A percentile compares a stretch with the other conserved stretches of the same genome.
phyloP scores from a whole-genome alignment of 2,329 filamentous ascomycete species.

The Exophiala sp. region DNA sequence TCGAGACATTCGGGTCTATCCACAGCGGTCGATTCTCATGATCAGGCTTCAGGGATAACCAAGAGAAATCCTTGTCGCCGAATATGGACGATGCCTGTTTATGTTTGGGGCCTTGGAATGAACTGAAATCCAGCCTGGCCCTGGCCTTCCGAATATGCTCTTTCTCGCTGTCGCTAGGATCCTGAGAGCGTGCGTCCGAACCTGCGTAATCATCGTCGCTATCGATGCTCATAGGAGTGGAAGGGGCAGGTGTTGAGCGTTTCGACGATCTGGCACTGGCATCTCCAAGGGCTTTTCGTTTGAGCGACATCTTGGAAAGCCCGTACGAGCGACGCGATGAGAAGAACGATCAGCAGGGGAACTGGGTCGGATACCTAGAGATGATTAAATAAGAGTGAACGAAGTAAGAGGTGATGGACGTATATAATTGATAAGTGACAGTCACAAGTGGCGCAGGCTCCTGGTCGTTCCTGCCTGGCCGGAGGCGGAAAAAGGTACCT shows the following conservation, averaged over 20 bases:
- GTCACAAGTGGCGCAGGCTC: not conserved
- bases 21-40: slow-evolving; percentile 85
- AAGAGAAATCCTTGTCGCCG: slow-evolving; percentile 70
- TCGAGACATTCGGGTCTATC: slow-evolving; percentile 63
- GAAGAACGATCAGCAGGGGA: not conserved
- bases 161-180: slow-evolving; percentile 42
- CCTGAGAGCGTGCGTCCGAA: slow-evolving; percentile 37
- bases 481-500: not conserved
- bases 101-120: slow-evolving; percentile 44
- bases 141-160: slow-evolving; percentile 36
- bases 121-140: slow-evolving; percentile 49
- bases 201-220: slow-evolving; percentile 56
- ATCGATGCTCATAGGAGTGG: slow-evolving; percentile 39
- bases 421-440: not conserved
- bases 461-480: not conserved
- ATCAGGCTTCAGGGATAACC: slow-evolving; percentile 75
- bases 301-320: slow-evolving; percentile 37
- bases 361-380: not conserved
- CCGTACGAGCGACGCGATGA: not conserved
- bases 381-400: not conserved
- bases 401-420: not conserved
- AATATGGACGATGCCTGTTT: slow-evolving; percentile 50
- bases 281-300: slow-evolving; percentile 41
- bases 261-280: slow-evolving; percentile 43
- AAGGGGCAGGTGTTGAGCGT: slow-evolving; percentile 43